A percentile compares a stretch with the other conserved stretches of the same genome.
Conservation (phyloP, 768 basidiomycete genomes). For the Mycena maculata region DNA sequence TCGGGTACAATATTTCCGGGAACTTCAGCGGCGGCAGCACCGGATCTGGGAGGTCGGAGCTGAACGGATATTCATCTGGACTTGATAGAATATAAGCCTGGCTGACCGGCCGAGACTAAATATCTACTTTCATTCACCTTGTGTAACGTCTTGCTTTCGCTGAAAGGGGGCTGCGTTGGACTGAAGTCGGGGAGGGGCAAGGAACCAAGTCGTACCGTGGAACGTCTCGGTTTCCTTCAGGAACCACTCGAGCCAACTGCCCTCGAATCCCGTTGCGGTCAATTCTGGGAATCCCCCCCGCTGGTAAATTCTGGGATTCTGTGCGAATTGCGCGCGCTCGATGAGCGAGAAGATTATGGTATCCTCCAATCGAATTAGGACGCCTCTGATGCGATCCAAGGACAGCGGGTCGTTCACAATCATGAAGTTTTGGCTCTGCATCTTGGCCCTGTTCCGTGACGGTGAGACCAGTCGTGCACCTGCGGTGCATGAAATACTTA, state of each 20-base stretch:
- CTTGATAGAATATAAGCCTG: slow-evolving; percentile 53
- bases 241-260: slow-evolving; percentile 98
- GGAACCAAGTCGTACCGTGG: slow-evolving; percentile 78
- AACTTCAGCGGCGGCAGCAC: slow-evolving; percentile 79
- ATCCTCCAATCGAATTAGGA: slow-evolving; percentile 92
- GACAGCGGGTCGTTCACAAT: slow-evolving; percentile 85
- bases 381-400: slow-evolving; percentile 87
- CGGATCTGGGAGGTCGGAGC: slow-evolving; percentile 80
- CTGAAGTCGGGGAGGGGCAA: slow-evolving; percentile 1
- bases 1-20: slow-evolving; percentile 82
- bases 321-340: slow-evolving; percentile 96
- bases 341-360: slow-evolving; percentile 99
- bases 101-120: too few species aligned
- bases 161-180: slow-evolving; percentile 45
- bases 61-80: slow-evolving; percentile 99
- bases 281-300: slow-evolving; percentile 84
- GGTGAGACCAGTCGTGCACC: background rate
- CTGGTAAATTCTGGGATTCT: slow-evolving; percentile 91
- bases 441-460: slow-evolving; percentile 37
- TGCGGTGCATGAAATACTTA: too few species aligned
- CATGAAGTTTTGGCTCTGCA: slow-evolving; percentile 78
- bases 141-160: slow-evolving; percentile 96
- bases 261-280: slow-evolving; percentile 75
- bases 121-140: slow-evolving; percentile 70
- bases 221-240: slow-evolving; percentile 94